phyloP scores from a whole-genome alignment of 2,329 filamentous ascomycete genomes.

The Beauveria scarabaeidicola region DNA sequence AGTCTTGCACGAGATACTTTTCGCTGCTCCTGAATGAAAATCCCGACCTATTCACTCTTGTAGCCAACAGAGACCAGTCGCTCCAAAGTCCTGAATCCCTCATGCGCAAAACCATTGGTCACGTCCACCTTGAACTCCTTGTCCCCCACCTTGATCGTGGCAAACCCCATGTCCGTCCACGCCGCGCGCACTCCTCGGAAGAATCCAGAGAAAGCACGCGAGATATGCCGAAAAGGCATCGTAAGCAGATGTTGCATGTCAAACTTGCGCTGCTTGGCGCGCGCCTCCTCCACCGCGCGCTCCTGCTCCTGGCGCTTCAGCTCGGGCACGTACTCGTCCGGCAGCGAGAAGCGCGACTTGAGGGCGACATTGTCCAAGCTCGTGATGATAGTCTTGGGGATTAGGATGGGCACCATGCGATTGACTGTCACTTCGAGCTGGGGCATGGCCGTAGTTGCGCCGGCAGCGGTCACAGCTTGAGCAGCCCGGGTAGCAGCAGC shows the following conservation, averaged over 20 bases:
- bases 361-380: constrained; percentile 26
- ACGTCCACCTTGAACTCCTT: constrained; percentile 50
- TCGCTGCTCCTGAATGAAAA: neutral
- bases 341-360: constrained; percentile 30
- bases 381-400: constrained; percentile 33
- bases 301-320: constrained; percentile 22
- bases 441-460: constrained; percentile 23
- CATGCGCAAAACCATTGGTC: constrained; percentile 47
- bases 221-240: constrained; percentile 45
- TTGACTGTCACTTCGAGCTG: constrained; percentile 45
- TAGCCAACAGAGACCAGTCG: constrained; percentile 35
- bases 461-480: constrained; percentile 10
- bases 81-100: constrained; percentile 51
- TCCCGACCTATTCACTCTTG: neutral
- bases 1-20: neutral
- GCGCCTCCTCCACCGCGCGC: constrained; percentile 29
- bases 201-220: constrained; percentile 31
- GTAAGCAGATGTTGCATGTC: constrained; percentile 49
- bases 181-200: constrained; percentile 40
- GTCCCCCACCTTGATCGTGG: constrained; percentile 38
- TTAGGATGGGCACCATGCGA: constrained; percentile 40
- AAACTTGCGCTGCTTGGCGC: constrained; percentile 36
- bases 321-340: constrained; percentile 29
- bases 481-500: constrained; percentile 13
- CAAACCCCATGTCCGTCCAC: constrained; percentile 49